phyloP scores from a whole-genome alignment of 2,329 filamentous ascomycete species.

The Chaetomiaceae sp. region DNA sequence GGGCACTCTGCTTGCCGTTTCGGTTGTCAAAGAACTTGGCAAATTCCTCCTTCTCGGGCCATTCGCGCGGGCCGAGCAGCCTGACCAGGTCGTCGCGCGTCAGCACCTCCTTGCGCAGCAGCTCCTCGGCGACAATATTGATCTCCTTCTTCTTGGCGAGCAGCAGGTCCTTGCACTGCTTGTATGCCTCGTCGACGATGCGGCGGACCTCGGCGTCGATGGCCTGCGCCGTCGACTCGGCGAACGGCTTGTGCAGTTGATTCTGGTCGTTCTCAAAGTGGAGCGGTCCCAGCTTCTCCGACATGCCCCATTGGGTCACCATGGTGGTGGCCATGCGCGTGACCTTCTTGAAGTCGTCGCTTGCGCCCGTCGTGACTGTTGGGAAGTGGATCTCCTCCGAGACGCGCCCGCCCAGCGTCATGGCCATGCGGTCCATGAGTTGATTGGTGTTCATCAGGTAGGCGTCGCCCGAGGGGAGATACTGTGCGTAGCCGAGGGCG shows the following conservation, averaged over 20 bases:
- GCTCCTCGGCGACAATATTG: conserved; percentile 85
- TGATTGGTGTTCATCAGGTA: conserved; percentile 96
- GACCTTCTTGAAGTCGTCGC: conserved; percentile 98
- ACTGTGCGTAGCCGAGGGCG: conserved; percentile 92
- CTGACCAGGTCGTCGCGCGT: conserved; percentile 88
- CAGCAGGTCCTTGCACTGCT: conserved; percentile 80
- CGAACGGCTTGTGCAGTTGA: conserved; percentile 89
- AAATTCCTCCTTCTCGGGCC: conserved; percentile 82
- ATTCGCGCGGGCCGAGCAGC: conserved; percentile 78
- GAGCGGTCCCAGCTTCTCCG: conserved; percentile 83
- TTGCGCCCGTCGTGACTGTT: conserved; percentile 90
- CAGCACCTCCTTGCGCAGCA: conserved; percentile 87
- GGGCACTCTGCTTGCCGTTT: conserved; percentile 44
- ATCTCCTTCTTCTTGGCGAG: conserved; percentile 83
- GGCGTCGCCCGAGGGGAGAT: conserved; percentile 84
- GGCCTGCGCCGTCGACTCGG: conserved; percentile 84
- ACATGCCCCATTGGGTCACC: conserved; percentile 99
- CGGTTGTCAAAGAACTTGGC: conserved; percentile 81
- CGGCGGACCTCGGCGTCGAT: conserved; percentile 90
- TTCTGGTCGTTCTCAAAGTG: conserved; percentile 83
- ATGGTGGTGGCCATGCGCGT: conserved; percentile 93
- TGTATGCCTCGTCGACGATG: conserved; percentile 89
- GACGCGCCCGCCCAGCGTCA: conserved; percentile 94
- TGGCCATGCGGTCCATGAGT: conserved; percentile 98
- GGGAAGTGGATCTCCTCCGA: conserved; percentile 96